Evolutionary conservation across 1,284 basidiomycete species (phyloP).

Genomic region (Schizophyllum amplum): DNA sequence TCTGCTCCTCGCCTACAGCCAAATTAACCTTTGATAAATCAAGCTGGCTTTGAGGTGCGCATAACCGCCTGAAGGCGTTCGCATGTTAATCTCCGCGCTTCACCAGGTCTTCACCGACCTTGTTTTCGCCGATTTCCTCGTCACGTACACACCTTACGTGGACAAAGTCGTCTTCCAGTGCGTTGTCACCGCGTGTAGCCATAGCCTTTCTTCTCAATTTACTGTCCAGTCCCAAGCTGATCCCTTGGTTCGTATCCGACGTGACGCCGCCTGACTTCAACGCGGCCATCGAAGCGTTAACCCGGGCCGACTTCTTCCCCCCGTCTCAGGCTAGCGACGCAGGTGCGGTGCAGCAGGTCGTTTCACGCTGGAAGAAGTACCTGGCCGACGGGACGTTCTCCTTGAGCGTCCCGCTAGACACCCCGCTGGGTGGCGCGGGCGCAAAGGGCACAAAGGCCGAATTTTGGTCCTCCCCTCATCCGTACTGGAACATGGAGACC

Average conservation of each 20-base stretch:
- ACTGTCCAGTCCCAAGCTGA: slow-evolving; percentile 64
- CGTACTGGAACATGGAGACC: slow-evolving; percentile 75
- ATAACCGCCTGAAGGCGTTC: neutral
- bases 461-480: slow-evolving; percentile 82
- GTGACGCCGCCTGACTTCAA: slow-evolving; percentile 77
- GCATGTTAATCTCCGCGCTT: slow-evolving; percentile 3
- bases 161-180: slow-evolving; percentile 85
- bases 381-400: slow-evolving; percentile 64
- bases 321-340: slow-evolving; percentile 18
- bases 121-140: slow-evolving; percentile 89
- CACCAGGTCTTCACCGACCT: slow-evolving; percentile 85
- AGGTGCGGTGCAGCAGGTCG: slow-evolving; percentile 52
- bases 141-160: slow-evolving; percentile 81
- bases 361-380: slow-evolving; percentile 68
- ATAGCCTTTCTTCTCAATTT: slow-evolving; percentile 10
- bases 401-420: slow-evolving; percentile 63
- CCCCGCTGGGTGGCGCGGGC: slow-evolving; percentile 48
- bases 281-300: slow-evolving; percentile 40
- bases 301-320: slow-evolving; percentile 56
- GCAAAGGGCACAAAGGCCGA: slow-evolving; percentile 11
- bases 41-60: slow-evolving; percentile 82
- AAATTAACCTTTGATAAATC: neutral
- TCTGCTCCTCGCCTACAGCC: neutral
- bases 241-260: slow-evolving; percentile 93
- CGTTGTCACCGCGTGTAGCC: slow-evolving; percentile 23